Evolutionary conservation across 176 grass and related monocot genomes (phyloP).

Genomic region (bread wheat (Triticum aestivum)): IWGSC_CS_RefSeq_v2.1 NC_057804.1:285210587-285211086

Average conservation of each 20-base stretch:
- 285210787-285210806: neutral
- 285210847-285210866: slow-evolving; percentile 5
- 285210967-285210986: neutral
- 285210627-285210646: neutral
- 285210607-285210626: slow-evolving; percentile 5
- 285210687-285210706: neutral
- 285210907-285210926: slow-evolving; percentile 63
- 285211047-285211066: neutral
- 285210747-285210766: neutral
- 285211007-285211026: too few species aligned
- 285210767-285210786: neutral
- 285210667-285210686: neutral
- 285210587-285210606: slow-evolving; percentile 12
- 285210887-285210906: slow-evolving; percentile 94
- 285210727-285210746: neutral
- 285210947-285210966: slow-evolving; percentile 5
- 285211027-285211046: neutral
- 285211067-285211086: neutral
- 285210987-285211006: neutral
- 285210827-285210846: slow-evolving; percentile 1
- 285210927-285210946: slow-evolving; percentile 38
- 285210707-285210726: neutral
- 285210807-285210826: neutral
- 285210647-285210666: neutral
- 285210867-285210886: slow-evolving; percentile 34